Base-by-base conservation (phyloP, 2,329 filamentous ascomycete genomes). In the Nemania sp. region DNA sequence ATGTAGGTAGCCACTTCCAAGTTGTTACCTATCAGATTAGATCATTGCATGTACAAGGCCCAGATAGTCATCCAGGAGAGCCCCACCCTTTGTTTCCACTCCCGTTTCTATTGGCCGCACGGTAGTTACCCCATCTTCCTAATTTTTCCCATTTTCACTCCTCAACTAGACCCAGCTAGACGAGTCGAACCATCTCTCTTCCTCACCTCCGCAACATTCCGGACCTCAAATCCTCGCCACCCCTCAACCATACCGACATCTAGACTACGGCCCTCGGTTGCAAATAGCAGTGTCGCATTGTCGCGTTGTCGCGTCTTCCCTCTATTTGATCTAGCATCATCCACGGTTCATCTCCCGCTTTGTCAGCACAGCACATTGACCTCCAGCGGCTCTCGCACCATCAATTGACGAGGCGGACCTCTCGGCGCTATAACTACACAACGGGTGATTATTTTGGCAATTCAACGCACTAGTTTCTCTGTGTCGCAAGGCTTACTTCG, bases 81-180 rank as follows among this genome's bases (percentile, higher is more conserved):
- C 37, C 19, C 44, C 26, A n/a, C 40, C 15, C 28, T 37, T 33
- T 28, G 7, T 31, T 28, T 8, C 33, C n/a, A 11, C 20, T 30
- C 19, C 9, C 15, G 30, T 26, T 48, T 49, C 41, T 31, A 53
- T 50, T 54, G 51, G 47, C 17, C 45, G n/a, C 37, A 53, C 49
- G 8, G 22, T 24, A 19, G 40, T 51, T 49, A 57, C 44, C 54
- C 57, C 55, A 50, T 58, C 51, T 55, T 50, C 45, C 54, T 55
- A n/a, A 41, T 60, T 60, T 60, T 60, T 60, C 44, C 47, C 49
- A 55, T 47, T 36, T 50, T 47, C 42, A 48, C 47, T 54, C 49
- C 50, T 45, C 45, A 41, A 26, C 49, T 37, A 34, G 33, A 43
- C 40, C 26, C 3, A 9, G 3, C 20, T 40, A 53, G 46, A 49